phyloP scores from a whole-genome alignment of 345 rosid genomes.

The Theobroma cacao region DNA sequence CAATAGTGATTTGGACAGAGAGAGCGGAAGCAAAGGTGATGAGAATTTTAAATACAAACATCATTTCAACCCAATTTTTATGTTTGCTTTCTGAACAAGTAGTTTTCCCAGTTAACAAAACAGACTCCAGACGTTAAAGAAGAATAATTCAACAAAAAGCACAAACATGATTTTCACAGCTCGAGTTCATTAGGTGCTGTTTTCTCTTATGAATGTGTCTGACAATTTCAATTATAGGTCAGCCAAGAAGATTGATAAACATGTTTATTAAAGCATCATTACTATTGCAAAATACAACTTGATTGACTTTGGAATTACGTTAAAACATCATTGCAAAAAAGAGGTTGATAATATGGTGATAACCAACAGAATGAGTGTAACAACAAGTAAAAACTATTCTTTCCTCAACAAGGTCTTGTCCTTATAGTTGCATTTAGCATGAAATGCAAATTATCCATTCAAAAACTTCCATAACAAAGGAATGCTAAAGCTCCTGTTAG shows the following conservation, averaged over 20 bases:
- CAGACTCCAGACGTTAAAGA: neutral
- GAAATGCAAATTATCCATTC: neutral
- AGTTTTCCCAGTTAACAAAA: neutral
- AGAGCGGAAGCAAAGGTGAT: neutral
- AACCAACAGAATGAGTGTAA: neutral
- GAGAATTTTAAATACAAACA: neutral
- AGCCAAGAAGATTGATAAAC: neutral
- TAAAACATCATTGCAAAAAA: neutral
- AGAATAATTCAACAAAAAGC: neutral
- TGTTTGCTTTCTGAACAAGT: neutral
- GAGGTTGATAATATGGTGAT: neutral
- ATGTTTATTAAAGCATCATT: neutral
- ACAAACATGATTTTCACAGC: neutral
- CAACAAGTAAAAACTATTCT: neutral
- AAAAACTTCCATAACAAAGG: neutral
- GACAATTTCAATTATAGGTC: neutral
- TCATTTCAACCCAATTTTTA: neutral
- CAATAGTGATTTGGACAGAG: neutral
- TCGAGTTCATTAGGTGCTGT: neutral
- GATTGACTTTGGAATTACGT: too few species aligned
- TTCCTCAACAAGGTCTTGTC: neutral
- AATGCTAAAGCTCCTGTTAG: neutral
- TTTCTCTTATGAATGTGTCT: neutral
- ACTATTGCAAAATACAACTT: neutral
- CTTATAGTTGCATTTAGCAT: neutral